These are phyloP conservation scores for Globisporangium echinulatum DNA, from an alignment of 352 stramenopile species.

Conservation along the genomic window DNA sequence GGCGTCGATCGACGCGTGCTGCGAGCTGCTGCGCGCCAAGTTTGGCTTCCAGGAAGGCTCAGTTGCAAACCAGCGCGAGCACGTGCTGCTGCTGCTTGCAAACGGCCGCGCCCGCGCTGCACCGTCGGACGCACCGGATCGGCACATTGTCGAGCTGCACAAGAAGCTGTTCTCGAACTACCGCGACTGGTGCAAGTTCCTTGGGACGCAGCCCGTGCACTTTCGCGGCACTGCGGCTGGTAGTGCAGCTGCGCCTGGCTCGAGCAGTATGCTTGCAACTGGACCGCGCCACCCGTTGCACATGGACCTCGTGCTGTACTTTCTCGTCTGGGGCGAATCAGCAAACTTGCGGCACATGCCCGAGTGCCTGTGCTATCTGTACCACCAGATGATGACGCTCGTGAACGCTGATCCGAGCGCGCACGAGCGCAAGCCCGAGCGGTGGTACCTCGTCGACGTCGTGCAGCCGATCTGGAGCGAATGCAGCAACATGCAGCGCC, in stretches of 20 bases:
- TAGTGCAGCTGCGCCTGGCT: no score
- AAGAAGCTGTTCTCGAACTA: constrained; percentile 76
- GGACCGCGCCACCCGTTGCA: constrained; percentile 28
- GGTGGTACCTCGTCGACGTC: constrained; percentile 58
- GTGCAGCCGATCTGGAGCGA: constrained; percentile 66
- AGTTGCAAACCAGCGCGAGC: constrained; percentile 78
- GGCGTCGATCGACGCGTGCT: constrained; percentile 75
- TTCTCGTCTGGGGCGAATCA: constrained; percentile 95
- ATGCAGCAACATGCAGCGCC: constrained; percentile 65
- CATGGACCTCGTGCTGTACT: constrained; percentile 95
- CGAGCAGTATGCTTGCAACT: neutral
- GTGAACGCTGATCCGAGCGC: constrained; percentile 44
- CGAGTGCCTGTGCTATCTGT: constrained; percentile 97
- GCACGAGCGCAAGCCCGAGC: constrained; percentile 29
- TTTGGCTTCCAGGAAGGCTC: constrained; percentile 84
- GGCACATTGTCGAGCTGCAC: constrained; percentile 57
- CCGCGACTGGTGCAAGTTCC: constrained; percentile 66
- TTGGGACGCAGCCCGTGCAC: constrained; percentile 70
- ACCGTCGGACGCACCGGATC: constrained; percentile 36
- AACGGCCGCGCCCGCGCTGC: constrained; percentile 63
- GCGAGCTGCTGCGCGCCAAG: constrained; percentile 68
- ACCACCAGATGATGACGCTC: constrained; percentile 78
- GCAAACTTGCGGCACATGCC: constrained; percentile 96
- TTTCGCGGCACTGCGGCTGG: constrained; percentile 17
- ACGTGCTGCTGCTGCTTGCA: constrained; percentile 71